Conservation (phyloP, 192 early-diverging fungal species). For the Coemansia biformis region DNA sequence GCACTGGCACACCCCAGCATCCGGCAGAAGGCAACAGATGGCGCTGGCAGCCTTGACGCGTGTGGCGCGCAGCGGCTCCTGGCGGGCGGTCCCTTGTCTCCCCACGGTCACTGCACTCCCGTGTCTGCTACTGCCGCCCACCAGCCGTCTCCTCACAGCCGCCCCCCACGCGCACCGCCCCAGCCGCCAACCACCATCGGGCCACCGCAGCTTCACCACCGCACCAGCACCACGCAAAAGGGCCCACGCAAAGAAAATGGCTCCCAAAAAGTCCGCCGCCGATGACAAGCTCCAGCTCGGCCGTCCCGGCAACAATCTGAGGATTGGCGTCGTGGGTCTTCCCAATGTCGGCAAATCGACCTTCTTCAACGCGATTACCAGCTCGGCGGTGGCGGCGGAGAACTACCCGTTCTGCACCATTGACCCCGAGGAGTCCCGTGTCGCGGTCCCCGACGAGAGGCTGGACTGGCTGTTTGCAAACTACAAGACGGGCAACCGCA, state of each 20-base stretch:
- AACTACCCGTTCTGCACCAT: conserved; percentile 99
- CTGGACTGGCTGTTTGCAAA: conserved; percentile 75
- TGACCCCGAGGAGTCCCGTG: conserved; percentile 87
- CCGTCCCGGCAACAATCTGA: conserved; percentile 82
- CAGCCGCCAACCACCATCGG: too few relatives aligned
- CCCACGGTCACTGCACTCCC: too few relatives aligned
- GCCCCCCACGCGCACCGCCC: too few relatives aligned
- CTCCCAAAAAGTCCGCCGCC: conserved; percentile 72
- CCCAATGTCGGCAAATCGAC: conserved; percentile 96
- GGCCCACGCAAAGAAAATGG: conserved; percentile 50
- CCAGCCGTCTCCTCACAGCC: too few relatives aligned
- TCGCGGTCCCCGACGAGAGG: conserved; percentile 83
- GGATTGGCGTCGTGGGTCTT: conserved; percentile 93
- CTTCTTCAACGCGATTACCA: conserved; percentile 80
- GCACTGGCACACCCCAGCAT: too few relatives aligned
- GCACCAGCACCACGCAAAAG: background rate
- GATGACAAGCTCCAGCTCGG: conserved; percentile 76
- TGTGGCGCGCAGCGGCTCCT: too few relatives aligned
- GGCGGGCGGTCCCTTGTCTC: too few relatives aligned
- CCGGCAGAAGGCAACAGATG: too few relatives aligned
- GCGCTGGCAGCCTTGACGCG: too few relatives aligned
- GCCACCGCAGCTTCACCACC: background rate
- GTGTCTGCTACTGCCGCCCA: too few relatives aligned
- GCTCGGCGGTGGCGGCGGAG: conserved; percentile 66
- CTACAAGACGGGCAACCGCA: conserved; percentile 61